Base-by-base conservation (phyloP, 768 basidiomycete genomes). In the Sarcodon sp. region DNA sequence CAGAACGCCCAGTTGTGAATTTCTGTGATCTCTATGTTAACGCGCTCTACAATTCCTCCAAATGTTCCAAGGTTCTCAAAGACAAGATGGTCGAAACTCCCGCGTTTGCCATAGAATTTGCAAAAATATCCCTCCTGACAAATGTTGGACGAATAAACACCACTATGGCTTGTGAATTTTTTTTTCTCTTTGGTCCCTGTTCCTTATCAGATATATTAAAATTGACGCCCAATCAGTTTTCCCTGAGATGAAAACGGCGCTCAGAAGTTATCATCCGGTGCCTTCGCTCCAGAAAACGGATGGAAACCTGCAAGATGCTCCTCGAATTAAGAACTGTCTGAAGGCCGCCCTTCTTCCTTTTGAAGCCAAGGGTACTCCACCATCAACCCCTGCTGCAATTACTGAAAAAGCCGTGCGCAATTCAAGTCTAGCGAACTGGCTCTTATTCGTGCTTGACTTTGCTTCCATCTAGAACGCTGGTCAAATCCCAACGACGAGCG, bases 141-240 rank as follows among this genome's bases (percentile, higher is more conserved):
- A 94, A 94, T 59, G 84, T 91, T 43, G 90, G 90, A 21, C 72
- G 88, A 53, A 87, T 93, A 65, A 93, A 92, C 59, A 93, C 91
- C 35, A 92, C 90, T 33, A 82, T 91, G 78, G 88, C 88, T 46
- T 83, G 79, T 85, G 65, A 68, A 80, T 63, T 51, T 48, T 51
- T n/a, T 43, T 49, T 10, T 37, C 35, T 38, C 18, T 34, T 46
- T 46, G 15, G 39, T 47, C 43, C 46, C 46, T 53, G 48, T 55
- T 47, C 16, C 13, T 50, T 27, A 54, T 16, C 2, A 7, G 7
- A n/a, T 35, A 21, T n/a, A 38, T 33, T 18, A 46, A 44, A 37
- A 33, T 47, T 63, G 41, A 27, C 61, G 51, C 50, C 45, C 49
- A 12, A 45, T 37, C 59, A 89, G 87, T 92, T 68, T 90, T 89